Evolutionary conservation across 2,329 filamentous ascomycete species (phyloP).

Genomic region (Fusarium cyanostomum): DNA sequence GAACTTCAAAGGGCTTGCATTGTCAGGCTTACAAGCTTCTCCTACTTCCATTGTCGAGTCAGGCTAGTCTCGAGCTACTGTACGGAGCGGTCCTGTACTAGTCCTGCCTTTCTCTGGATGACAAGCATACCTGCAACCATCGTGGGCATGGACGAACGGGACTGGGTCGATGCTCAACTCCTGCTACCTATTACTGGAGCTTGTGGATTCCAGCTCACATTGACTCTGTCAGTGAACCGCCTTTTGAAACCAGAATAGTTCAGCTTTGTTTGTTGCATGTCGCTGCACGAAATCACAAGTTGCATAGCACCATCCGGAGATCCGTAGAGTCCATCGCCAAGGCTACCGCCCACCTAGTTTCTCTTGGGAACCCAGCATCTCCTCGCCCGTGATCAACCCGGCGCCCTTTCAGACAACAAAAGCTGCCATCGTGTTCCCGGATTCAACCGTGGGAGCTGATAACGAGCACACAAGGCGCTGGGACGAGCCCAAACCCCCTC

Average conservation of each 20-base stretch:
- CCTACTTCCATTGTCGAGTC: conserved; percentile 1
- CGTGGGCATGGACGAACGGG: conserved; percentile 7
- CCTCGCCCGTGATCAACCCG: conserved; percentile 1
- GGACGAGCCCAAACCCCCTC: conserved; percentile 33
- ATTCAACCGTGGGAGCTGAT: conserved; percentile 21
- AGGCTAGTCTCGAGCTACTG: conserved; percentile 19
- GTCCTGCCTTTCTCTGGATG: conserved; percentile 24
- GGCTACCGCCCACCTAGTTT: conserved; percentile 15
- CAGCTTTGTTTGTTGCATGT: conserved; percentile 10
- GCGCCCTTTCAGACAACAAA: conserved; percentile 6
- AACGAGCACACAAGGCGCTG: conserved; percentile 13
- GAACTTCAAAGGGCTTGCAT: conserved; percentile 2
- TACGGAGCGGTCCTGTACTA: conserved; percentile 16
- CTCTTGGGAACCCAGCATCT: neutral
- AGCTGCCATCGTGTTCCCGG: conserved; percentile 14
- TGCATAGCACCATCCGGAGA: conserved; percentile 39
- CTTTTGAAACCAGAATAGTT: conserved; percentile 7
- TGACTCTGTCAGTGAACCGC: conserved; percentile 5
- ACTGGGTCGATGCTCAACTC: conserved; percentile 6
- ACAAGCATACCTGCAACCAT: conserved; percentile 35
- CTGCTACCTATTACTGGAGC: conserved; percentile 4
- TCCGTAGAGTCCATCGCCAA: conserved; percentile 23
- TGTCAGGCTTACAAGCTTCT: neutral
- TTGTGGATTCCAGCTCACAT: conserved; percentile 11
- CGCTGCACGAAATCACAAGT: conserved; percentile 41